Evolutionary conservation across 768 basidiomycete species (phyloP), one percentile per base, ranked within the genome.

Genomic region (Lactarius sanguifluus): DNA sequence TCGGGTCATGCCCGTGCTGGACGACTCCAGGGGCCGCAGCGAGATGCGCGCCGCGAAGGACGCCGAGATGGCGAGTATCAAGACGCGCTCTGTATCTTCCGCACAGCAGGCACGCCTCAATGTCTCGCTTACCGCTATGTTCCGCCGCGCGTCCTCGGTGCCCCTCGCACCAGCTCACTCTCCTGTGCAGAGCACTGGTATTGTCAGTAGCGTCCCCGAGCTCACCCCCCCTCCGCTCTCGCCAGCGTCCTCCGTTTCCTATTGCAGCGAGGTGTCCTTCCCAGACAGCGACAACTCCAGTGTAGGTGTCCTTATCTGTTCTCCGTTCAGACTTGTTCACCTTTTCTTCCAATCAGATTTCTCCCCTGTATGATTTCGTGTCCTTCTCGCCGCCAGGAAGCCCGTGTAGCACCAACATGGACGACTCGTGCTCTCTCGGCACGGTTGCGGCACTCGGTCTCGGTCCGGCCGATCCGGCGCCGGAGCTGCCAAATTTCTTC

Each of bases 51-150:
- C 25, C n/a, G 57, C 50, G 16, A 59, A 65, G 30, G 16, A 25
- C 30, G 32, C 59, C 15, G 63, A 59, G 20, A 25, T 6, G 55
- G 16, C 20, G 13, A 8, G 59, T 32, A 30, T 30, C 43, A 64
- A 65, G 28, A 57, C 70, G 57, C 70, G 65, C 16, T 64, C 69
- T 7, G 50, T 40, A 52, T 71, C 71, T 50, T 59, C 69, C n/a
- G 60, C 57, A 15, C 74, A 73, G 52, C 40, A 62, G 34, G 69
- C 71, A 4, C 76, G 81, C 54, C 79, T 83, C 74, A 74, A 74
- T 45, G 77, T 85, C 30, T 82, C 86, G 3, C 81, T 88, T 34
- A 86, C 86, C 5, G 80, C 85, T 59, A 84, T 87, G 85, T 86
- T 83, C 78, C 87, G 81, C 74, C 86, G 88, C 61, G 85, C 86